Conservation (phyloP, 164 flowering plant genomes). For the Malania oleifera region DNA sequence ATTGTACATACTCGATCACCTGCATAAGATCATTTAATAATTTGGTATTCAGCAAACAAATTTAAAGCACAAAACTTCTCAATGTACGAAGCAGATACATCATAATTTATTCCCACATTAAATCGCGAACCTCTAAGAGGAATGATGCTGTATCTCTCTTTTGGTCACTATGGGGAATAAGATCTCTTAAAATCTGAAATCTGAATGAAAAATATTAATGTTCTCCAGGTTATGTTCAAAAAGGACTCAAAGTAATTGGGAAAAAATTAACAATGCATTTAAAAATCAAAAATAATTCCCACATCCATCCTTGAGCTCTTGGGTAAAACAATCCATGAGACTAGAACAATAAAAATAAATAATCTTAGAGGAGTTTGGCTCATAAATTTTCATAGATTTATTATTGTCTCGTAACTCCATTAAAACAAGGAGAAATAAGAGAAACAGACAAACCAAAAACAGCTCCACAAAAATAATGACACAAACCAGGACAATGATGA, state of each 20-base stretch:
- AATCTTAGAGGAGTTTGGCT: neutral
- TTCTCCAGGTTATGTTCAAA: neutral
- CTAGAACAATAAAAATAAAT: no score
- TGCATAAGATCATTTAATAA: conserved; percentile 20
- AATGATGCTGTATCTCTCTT: conserved; percentile 97
- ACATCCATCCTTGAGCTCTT: neutral
- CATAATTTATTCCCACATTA: neutral
- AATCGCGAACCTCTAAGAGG: conserved; percentile 60
- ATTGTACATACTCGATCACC: conserved; percentile 74
- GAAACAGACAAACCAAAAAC: neutral
- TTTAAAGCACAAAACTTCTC: neutral
- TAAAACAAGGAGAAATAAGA: no score
- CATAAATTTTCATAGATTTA: neutral
- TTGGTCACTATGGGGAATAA: conserved; percentile 84
- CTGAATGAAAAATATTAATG: conserved; percentile 23
- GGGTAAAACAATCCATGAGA: neutral
- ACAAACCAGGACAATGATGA: no score
- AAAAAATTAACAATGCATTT: neutral
- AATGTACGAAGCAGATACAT: neutral
- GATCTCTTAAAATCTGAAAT: conserved; percentile 74
- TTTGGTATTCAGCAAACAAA: conserved; percentile 12
- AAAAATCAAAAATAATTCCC: neutral
- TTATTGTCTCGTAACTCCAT: neutral
- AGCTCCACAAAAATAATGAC: neutral
- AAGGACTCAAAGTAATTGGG: neutral